These are phyloP conservation scores for Chenopodium suecicum DNA, from an alignment of 148 eudicot species.

Conservation along the genomic window DNA sequence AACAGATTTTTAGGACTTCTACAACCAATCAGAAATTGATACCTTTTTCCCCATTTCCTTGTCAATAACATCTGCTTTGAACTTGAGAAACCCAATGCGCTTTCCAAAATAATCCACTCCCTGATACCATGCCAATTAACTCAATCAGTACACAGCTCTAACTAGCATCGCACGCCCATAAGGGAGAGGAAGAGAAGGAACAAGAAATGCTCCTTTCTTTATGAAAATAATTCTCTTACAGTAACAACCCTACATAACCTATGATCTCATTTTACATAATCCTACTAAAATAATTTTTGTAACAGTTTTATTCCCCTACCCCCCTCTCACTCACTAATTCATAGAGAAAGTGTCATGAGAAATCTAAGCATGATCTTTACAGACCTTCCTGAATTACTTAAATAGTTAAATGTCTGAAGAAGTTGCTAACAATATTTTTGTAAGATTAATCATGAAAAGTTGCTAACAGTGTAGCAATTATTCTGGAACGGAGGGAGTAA, in stretches of 20 bases:
- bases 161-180: conserved; percentile 1
- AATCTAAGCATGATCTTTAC: background rate
- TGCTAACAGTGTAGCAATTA: too few relatives aligned
- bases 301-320: background rate
- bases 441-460: too few relatives aligned
- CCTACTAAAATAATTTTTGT: background rate
- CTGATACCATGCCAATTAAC: conserved; percentile 37
- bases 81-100: conserved; percentile 92
- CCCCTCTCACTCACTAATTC: background rate
- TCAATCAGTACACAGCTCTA: background rate
- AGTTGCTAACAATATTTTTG: too few relatives aligned
- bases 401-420: too few relatives aligned
- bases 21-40: conserved; percentile 7
- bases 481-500: too few relatives aligned
- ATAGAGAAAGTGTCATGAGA: background rate
- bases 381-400: too few relatives aligned
- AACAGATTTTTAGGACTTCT: background rate
- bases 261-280: too few relatives aligned
- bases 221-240: background rate
- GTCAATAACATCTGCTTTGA: conserved; percentile 80
- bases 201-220: background rate
- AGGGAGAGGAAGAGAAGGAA: background rate
- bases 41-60: conserved; percentile 81
- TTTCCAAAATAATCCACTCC: conserved; percentile 92
- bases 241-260: background rate